Evolutionary conservation across 148 eudicot species (phyloP), one percentile per base, ranked within the genome.

Genomic region (Amaranthus hypochondriacus): DNA sequence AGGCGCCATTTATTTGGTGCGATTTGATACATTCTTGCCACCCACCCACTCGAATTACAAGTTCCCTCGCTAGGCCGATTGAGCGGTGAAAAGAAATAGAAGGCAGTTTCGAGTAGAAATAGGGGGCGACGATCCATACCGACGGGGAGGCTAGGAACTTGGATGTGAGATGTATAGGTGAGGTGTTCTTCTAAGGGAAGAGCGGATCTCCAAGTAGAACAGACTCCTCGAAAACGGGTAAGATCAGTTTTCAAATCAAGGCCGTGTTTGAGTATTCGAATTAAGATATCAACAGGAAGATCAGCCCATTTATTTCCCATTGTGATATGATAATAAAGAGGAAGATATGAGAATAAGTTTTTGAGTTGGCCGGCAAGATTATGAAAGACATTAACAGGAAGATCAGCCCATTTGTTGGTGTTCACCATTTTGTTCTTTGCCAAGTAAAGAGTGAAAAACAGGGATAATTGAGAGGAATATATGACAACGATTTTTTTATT

Each of bases 281-380:
- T 42, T 6, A 73, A 51, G 68, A 73, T 4, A 44, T 14, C 56
- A 47, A 62, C 63, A 0, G 76, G 76, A 39, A 73, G 69, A 48
- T 73, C 5, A 18, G 76, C 59, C 76, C 76, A 73, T 44, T 28
- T 28, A 0, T 28, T 28, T 28, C 1, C 39, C 39, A 28, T 28
- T 28, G 39, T 28, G 1, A 28, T 28, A 28, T 28, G 2, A 28
- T 2, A 28, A 28, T 28, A 28, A 28, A 28, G 39, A 1, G 39
- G 39, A 28, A 28, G 39, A 28, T 28, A 28, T 28, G 39, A 28
- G 39, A 28, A 28, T 28, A 28, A 28, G 39, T 28, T 28, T 28
- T 28, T 28, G 39, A 28, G 39, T 28, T 28, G 1, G 39, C 39
- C 39, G 39, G 39, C 39, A 28, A 28, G 39, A 28, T 28, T 28